These are phyloP conservation scores for Blastomyces parvus DNA, from an alignment of 2,329 filamentous ascomycete genomes.

Conservation along the genomic window DNA sequence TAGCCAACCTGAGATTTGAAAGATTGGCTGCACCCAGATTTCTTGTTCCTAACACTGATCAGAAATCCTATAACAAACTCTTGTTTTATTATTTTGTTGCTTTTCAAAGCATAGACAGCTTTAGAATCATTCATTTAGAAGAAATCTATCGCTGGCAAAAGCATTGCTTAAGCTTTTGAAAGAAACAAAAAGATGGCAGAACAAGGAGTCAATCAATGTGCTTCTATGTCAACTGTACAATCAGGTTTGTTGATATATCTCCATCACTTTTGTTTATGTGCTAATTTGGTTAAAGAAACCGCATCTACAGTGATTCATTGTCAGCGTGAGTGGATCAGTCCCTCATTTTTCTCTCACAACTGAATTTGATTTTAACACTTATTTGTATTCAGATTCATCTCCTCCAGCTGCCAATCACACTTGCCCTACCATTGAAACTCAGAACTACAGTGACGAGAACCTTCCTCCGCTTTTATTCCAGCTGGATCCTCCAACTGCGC, in stretches of 20 bases:
- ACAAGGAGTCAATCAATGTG: neutral
- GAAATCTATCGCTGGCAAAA: neutral
- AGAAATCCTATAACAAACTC: neutral
- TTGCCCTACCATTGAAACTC: constrained; percentile 20
- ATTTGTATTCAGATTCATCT: neutral
- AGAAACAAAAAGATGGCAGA: neutral
- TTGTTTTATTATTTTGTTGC: neutral
- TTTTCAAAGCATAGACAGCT: neutral
- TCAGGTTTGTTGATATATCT: neutral
- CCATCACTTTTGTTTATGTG: neutral
- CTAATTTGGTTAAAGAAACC: neutral
- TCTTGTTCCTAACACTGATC: neutral
- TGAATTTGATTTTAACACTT: neutral
- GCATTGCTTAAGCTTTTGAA: neutral
- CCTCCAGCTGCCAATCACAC: constrained; percentile 18
- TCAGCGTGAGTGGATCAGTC: neutral
- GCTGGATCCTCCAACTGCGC: constrained; percentile 15
- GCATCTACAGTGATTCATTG: neutral
- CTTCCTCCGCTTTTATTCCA: constrained; percentile 22
- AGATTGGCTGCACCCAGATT: neutral
- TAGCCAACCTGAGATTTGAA: neutral
- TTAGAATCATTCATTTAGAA: neutral
- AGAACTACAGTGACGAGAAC: constrained; percentile 14
- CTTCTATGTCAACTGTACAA: neutral
- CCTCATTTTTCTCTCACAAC: neutral